Conservation (phyloP, 257 asterid species). For the Solanum boliviense region DNA sequence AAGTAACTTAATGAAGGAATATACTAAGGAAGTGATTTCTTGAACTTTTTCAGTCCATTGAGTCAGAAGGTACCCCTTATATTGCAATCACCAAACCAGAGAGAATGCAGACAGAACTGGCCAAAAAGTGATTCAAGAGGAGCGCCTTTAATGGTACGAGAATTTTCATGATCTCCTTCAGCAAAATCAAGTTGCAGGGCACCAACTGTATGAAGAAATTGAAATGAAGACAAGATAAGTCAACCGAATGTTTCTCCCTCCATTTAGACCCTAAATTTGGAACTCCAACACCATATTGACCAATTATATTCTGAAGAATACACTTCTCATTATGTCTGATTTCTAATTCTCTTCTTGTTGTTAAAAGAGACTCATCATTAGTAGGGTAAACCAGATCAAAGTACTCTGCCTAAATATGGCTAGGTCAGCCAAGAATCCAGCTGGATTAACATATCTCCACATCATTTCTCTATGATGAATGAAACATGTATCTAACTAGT, state of each 20-base stretch:
- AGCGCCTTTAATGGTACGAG: slow-evolving; percentile 80
- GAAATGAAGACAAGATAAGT: slow-evolving; percentile 6
- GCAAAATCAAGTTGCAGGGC: slow-evolving; percentile 24
- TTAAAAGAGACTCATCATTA: background rate
- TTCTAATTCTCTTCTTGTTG: background rate
- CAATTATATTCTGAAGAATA: background rate
- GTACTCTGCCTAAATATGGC: background rate
- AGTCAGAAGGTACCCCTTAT: slow-evolving; percentile 50
- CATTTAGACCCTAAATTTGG: slow-evolving; percentile 1
- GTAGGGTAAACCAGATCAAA: background rate
- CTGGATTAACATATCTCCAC: background rate
- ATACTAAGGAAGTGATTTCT: background rate
- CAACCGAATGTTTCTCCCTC: slow-evolving; percentile 1
- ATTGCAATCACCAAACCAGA: slow-evolving; percentile 93
- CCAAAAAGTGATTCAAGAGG: slow-evolving; percentile 78
- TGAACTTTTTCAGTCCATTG: background rate
- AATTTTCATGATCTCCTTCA: slow-evolving; percentile 48
- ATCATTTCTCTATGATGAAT: background rate
- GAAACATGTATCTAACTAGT: background rate
- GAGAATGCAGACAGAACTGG: slow-evolving; percentile 86
- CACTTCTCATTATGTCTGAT: background rate
- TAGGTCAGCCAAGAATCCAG: background rate
- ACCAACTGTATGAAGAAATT: slow-evolving; percentile 21
- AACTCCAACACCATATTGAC: background rate
- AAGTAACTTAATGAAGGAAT: background rate